Base-by-base conservation (phyloP, 768 basidiomycete species). In the Termitomyces sp. region DNA sequence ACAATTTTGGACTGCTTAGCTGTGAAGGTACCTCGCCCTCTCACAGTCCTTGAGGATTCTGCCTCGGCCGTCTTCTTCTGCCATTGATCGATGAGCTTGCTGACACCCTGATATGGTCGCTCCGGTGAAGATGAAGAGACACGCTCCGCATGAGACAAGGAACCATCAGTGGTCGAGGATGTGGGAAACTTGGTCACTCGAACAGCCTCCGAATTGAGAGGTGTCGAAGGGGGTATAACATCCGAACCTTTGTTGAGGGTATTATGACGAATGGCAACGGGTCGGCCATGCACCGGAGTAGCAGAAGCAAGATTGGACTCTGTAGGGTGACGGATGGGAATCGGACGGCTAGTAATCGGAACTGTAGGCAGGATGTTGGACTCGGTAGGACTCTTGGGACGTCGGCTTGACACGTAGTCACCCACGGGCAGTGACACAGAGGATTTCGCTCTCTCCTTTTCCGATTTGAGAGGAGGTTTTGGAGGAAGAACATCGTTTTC, bases 41-140 rank as follows among this genome's bases (percentile, higher is more conserved):
- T 60, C 31, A 68, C 50, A 34, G 70, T 69, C 31, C 71, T 77
- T 31, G 76, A 62, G 52, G 73, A 68, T 42, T 84, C 85, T 20
- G 75, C 74, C 65, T 87, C 88, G 17, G 82, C 86, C 40, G 87
- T 85, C 74, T 89, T 93, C 60, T 84, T 85, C 72, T 94, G 91
- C 92, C 92, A 94, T 69, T 93, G 85, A 69, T 92, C 90, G 65
- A 94, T 94, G 40, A 94, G 78, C 74, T 82, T 90, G 34, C 91
- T 88, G 48, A 94, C 92, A 42, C 92, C 92, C 68, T 86, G 87
- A 71, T 87, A 94, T 37, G 89, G 88, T 58, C 81, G 80, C 69
- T 94, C 92, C 8, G 90, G 89, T 9, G 89, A 88, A 5, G 89
- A 77, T 14, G 89, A 79, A 14, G 42, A 52, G 34, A 81, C 79